A percentile compares a stretch with the other conserved stretches of the same genome.
Conservation (phyloP, 306 rosid genomes). For the Acacia crassicarpa region DNA sequence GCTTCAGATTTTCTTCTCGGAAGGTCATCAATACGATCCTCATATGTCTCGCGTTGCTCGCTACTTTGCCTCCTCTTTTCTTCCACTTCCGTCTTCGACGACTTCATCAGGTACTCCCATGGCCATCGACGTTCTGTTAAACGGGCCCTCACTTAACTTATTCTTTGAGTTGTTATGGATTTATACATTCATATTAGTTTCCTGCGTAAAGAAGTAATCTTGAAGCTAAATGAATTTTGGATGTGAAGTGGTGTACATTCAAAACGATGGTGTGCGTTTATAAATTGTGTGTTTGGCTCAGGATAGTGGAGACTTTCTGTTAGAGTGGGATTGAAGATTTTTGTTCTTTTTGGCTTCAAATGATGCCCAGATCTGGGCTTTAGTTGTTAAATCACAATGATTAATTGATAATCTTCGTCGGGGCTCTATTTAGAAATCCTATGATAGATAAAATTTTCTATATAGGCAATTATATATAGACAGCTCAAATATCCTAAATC, state of each 20-base stretch:
- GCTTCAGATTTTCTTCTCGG: conserved; percentile 38
- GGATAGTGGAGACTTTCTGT: background rate
- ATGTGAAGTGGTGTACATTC: background rate
- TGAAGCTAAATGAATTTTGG: background rate
- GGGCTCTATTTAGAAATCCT: background rate
- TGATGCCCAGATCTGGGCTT: background rate
- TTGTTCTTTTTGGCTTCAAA: background rate
- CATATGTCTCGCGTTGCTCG: conserved; percentile 44
- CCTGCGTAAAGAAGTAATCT: background rate
- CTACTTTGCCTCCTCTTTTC: conserved; percentile 67
- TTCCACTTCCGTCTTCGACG: conserved; percentile 70
- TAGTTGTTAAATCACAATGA: background rate
- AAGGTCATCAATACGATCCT: conserved; percentile 46
- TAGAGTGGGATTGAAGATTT: background rate
- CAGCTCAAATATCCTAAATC: background rate
- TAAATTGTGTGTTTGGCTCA: background rate
- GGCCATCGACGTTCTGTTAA: background rate
- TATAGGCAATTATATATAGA: background rate
- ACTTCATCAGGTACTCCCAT: conserved; percentile 47
- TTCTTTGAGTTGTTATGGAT: background rate
- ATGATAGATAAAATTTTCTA: background rate
- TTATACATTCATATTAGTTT: background rate
- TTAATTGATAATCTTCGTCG: background rate
- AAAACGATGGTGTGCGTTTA: background rate
- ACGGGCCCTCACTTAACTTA: background rate